Evolutionary conservation across 1,284 basidiomycete genomes (phyloP).

Genomic region (Austroboletus olivaceoglutinosus): DNA sequence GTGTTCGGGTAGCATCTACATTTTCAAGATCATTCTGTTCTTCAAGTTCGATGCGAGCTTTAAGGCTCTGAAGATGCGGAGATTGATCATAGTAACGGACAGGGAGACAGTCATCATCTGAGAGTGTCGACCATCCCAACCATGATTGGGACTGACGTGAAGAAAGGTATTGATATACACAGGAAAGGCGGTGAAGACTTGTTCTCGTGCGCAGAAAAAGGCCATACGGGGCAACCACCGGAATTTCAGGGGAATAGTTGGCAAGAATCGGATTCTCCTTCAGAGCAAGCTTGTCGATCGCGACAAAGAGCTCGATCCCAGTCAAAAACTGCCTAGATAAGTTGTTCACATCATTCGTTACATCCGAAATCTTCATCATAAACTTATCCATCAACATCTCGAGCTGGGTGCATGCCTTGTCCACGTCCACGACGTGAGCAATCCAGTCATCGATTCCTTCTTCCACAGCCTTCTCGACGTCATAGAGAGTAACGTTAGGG

Average conservation of each 20-base stretch:
- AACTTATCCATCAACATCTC: background rate
- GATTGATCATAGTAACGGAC: background rate
- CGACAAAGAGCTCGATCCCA: background rate
- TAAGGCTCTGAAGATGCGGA: background rate
- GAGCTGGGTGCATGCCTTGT: background rate
- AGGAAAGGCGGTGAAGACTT: background rate
- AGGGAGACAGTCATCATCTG: background rate
- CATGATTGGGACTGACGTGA: background rate
- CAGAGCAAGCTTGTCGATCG: background rate
- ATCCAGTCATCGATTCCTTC: background rate
- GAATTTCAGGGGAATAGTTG: background rate
- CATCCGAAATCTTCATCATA: no score
- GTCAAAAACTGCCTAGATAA: no score
- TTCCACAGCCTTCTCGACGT: background rate
- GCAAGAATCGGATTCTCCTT: background rate
- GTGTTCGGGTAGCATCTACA: background rate
- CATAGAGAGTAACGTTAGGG: constrained; percentile 22
- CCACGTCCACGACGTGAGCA: background rate
- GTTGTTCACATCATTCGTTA: background rate
- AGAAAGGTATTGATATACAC: background rate
- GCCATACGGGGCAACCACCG: background rate
- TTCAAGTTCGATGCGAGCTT: background rate
- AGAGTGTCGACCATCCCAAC: background rate
- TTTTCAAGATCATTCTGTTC: no score
- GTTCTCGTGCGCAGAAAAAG: background rate